Evolutionary conservation across 495 filamentous ascomycete species (phyloP).

Genomic region (Tirmania nivea): DNA sequence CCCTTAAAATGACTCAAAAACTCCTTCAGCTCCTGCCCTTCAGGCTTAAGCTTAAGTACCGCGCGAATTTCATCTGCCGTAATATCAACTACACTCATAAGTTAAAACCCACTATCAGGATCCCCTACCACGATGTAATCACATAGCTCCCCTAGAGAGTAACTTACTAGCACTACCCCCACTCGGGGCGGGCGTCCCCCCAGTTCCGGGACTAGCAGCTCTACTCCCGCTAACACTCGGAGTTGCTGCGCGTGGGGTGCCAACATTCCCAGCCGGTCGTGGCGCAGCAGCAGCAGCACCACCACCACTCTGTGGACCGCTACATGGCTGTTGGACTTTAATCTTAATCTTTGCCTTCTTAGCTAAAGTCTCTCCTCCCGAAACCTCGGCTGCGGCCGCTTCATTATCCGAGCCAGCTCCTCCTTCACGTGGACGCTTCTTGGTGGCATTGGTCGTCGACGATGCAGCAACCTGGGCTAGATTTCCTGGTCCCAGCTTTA

Average conservation of each 20-base stretch:
- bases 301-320: not conserved
- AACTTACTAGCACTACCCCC: not conserved
- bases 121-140: no score
- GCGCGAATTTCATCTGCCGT: not conserved
- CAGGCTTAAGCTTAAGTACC: not conserved
- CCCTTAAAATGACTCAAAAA: not conserved
- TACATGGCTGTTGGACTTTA: not conserved
- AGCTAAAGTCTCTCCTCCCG: conserved; percentile 34
- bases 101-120: no score
- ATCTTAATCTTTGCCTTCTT: conserved; percentile 51
- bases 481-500: conserved; percentile 21
- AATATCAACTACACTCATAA: not conserved
- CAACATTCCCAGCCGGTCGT: not conserved
- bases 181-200: not conserved
- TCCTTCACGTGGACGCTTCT: conserved; percentile 27
- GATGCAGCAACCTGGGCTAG: conserved; percentile 21
- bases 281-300: not conserved
- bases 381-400: conserved; percentile 47
- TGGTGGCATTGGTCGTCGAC: conserved; percentile 20
- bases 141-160: no score
- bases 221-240: not conserved
- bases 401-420: conserved; percentile 65
- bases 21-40: not conserved
- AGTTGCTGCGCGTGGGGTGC: not conserved
- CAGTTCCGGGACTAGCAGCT: not conserved